These are phyloP conservation scores for Gracilaria caudata DNA, from an alignment of 23 red algal genomes.

Conservation along the genomic window DNA sequence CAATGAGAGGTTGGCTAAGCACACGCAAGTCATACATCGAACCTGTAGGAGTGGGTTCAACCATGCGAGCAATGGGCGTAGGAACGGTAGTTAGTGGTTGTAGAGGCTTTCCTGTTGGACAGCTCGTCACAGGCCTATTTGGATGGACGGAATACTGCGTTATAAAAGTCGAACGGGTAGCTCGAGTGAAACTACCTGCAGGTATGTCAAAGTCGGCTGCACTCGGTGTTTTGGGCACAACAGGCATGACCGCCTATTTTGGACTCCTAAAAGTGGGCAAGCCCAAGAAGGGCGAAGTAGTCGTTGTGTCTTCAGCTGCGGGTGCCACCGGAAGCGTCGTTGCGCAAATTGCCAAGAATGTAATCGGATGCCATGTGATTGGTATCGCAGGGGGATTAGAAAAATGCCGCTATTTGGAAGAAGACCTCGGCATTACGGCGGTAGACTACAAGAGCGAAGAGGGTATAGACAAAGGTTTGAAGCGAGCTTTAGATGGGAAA, in stretches of 20 bases:
- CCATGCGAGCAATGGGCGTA: constrained; percentile 81
- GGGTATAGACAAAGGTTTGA: constrained; percentile 41
- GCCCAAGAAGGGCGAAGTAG: constrained; percentile 50
- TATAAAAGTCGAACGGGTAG: constrained; percentile 33
- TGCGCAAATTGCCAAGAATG: constrained; percentile 74
- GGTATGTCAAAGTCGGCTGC: constrained; percentile 8
- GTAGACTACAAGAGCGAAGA: constrained; percentile 82
- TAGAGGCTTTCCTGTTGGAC: constrained; percentile 26
- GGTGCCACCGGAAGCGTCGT: constrained; percentile 78
- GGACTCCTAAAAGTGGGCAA: constrained; percentile 68
- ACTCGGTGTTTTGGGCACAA: constrained; percentile 75
- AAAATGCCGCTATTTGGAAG: constrained; percentile 70
- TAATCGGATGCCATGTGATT: constrained; percentile 66
- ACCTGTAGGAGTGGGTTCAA: constrained; percentile 58
- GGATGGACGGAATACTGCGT: constrained; percentile 70
- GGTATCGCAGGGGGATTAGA: constrained; percentile 72
- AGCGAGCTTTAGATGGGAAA: constrained; percentile 40
- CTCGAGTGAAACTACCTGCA: constrained; percentile 29
- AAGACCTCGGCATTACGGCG: constrained; percentile 59
- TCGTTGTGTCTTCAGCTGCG: constrained; percentile 83
- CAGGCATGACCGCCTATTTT: constrained; percentile 84
- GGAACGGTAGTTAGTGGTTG: constrained; percentile 49
- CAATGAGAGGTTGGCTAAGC: constrained; percentile 84
- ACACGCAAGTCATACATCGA: constrained; percentile 63
- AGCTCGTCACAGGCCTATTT: constrained; percentile 68